Percentiles rank a stretch among this genome's conserved stretches.
phyloP scores from a whole-genome alignment of 1,284 basidiomycete species.

The Cryptococcus depauperatus region DNA sequence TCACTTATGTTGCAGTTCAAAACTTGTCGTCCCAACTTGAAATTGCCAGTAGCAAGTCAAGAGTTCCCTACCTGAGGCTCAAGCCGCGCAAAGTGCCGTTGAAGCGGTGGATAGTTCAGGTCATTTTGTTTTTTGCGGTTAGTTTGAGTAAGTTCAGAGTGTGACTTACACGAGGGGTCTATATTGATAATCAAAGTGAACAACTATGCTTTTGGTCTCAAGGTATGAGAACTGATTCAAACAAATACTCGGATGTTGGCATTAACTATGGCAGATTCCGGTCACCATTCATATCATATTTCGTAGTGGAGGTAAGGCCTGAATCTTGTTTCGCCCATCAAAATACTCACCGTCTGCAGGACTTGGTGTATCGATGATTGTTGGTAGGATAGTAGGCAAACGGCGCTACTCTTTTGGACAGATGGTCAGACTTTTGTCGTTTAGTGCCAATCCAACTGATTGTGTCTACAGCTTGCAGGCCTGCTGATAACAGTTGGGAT shows the following conservation, averaged over 20 bases:
- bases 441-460: neutral
- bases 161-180: neutral
- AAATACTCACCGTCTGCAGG: conserved; percentile 24
- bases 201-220: conserved; percentile 76
- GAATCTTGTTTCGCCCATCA: neutral
- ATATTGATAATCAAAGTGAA: too few relatives aligned
- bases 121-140: conserved; percentile 69
- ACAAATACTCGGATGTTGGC: too few relatives aligned
- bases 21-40: conserved; percentile 36
- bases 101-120: conserved; percentile 67
- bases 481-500: conserved; percentile 73
- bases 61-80: conserved; percentile 12
- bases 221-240: conserved; percentile 27
- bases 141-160: conserved; percentile 47
- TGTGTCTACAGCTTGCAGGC: conserved; percentile 51
- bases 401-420: conserved; percentile 63
- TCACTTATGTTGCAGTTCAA: conserved; percentile 60
- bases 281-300: conserved; percentile 94
- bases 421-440: conserved; percentile 42
- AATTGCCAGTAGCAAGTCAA: conserved; percentile 8
- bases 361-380: conserved; percentile 44
- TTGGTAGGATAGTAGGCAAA: conserved; percentile 37
- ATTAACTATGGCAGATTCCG: conserved; percentile 69
- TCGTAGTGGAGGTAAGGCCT: conserved; percentile 76
- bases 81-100: conserved; percentile 61